Evolutionary conservation across 257 asterid species (phyloP), one percentile per base, ranked within the genome.

Genomic region (Fraxinus quadrangulata): DNA sequence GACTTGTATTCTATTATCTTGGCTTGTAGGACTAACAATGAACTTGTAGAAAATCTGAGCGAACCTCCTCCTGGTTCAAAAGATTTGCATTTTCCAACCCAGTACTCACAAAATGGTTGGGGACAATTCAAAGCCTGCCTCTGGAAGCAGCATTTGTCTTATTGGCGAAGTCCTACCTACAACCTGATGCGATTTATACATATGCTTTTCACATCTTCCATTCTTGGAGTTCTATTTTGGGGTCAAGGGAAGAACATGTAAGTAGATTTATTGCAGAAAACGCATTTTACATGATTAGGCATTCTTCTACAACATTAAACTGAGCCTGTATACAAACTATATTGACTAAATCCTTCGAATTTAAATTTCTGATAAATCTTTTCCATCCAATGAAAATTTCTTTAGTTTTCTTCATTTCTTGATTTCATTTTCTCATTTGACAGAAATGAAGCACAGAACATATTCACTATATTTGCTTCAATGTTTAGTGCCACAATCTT

Each of bases 161-260:
- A 83, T 70, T 83, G 84, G 87, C 65, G 84, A 80, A 83, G 84
- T 78, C 84, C 87, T 68, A 73, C 82, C 6, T 83, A 83, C 75
- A 83, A 83, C 70, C 74, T 83, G 71, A 65, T 24, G 66, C 86
- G 83, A 13, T 69, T 76, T 24, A 12, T 68, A 1, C 42, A 61
- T 59, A 79, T 68, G 40, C 61, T 79, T 28, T 12, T 83, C 5
- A 4, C 79, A 31, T 75, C 86, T 36, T n/a, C 74, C 14, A 6
- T 75, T 73, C 78, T 81, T 8, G 85, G 85, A 0, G 42, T 49
- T 0, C 28, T 76, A 30, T 83, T 79, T 30, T 79, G 78, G 81
- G 67, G 54, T 66, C 80, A 83, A 42, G 83, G 78, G 7, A 67
- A 66, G 54, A 72, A 83, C 70, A 66, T 83, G 83, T 83, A 68